Conservation (phyloP, 78 protist genomes). For the Dictyostelium capitatum region DNA sequence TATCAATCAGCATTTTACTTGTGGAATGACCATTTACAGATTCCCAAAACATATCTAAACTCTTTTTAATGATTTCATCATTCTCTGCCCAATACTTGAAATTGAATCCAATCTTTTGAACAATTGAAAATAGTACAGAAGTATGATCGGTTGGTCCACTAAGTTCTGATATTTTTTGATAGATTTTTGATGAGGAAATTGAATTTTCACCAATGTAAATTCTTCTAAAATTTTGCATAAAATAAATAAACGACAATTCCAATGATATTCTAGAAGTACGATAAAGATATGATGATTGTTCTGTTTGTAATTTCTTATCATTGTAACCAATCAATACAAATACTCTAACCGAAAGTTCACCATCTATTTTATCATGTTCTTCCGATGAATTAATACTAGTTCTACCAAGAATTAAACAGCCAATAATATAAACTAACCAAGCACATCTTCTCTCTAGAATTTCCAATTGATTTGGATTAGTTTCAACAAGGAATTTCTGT, state of each 20-base stretch:
- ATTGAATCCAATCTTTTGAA: conserved; percentile 80
- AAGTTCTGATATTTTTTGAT: conserved; percentile 22
- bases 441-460: conserved; percentile 48
- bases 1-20: conserved; percentile 26
- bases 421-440: conserved; percentile 75
- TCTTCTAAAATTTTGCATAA: conserved; percentile 77
- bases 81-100: conserved; percentile 57
- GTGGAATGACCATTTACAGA: conserved; percentile 64
- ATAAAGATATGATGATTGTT: background rate
- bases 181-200: conserved; percentile 27
- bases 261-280: conserved; percentile 31
- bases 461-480: background rate
- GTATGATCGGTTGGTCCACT: conserved; percentile 60
- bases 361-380: conserved; percentile 56
- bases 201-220: conserved; percentile 70
- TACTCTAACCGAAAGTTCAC: conserved; percentile 57
- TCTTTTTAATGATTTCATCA: conserved; percentile 56
- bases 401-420: conserved; percentile 66
- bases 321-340: conserved; percentile 15
- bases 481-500: conserved; percentile 5
- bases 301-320: background rate
- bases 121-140: conserved; percentile 42
- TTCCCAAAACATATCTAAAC: conserved; percentile 74
- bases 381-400: conserved; percentile 35
- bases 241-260: conserved; percentile 55